These are phyloP conservation scores for Coemansia sp. DNA, from an alignment of 192 early-diverging fungal genomes.

Conservation along the genomic window DNA sequence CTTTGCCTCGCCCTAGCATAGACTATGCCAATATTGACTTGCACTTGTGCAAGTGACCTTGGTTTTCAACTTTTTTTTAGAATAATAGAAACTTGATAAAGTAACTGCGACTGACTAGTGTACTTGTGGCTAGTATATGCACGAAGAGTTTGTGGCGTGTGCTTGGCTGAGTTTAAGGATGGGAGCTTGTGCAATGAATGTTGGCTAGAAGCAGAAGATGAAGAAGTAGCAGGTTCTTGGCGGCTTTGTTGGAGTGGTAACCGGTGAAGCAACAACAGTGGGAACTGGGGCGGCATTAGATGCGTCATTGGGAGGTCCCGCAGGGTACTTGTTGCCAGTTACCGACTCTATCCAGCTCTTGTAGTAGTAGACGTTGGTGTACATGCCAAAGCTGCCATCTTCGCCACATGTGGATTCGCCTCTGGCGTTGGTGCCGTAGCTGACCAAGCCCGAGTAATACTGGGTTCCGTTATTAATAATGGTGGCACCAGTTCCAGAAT, in stretches of 20 bases:
- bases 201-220: slow-evolving; percentile 42
- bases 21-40: slow-evolving; percentile 43
- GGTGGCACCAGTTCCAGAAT: slow-evolving; percentile 47
- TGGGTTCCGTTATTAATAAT: slow-evolving; percentile 18
- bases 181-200: neutral
- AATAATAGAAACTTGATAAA: neutral
- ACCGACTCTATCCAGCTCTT: slow-evolving; percentile 40
- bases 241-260: slow-evolving; percentile 2
- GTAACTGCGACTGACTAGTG: neutral
- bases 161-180: neutral
- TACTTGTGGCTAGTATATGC: neutral
- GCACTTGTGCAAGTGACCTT: slow-evolving; percentile 34
- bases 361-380: slow-evolving; percentile 38
- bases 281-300: neutral
- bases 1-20: neutral
- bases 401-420: slow-evolving; percentile 48
- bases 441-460: slow-evolving; percentile 52
- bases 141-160: neutral
- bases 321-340: slow-evolving; percentile 17
- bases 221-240: slow-evolving; percentile 27
- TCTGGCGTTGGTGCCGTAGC: slow-evolving; percentile 38
- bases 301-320: neutral
- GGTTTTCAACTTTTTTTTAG: neutral
- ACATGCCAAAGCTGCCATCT: slow-evolving; percentile 53
- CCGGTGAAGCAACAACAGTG: slow-evolving; percentile 5